Evolutionary conservation across 345 rosid species (phyloP), one percentile per base, ranked within the genome.

Genomic region (Tarenaya hassleriana): DNA sequence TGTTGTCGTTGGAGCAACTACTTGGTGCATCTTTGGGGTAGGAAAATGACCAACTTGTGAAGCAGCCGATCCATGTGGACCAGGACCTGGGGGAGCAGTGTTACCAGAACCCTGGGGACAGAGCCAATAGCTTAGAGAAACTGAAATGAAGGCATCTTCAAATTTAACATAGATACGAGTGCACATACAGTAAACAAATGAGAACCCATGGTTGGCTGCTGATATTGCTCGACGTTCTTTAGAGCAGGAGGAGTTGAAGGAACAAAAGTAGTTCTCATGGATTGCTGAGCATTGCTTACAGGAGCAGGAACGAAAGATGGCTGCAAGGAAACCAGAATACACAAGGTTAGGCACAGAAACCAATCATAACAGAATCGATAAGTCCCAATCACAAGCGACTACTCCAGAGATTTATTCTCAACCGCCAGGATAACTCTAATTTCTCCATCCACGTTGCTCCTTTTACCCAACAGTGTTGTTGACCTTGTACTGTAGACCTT

Each of bases 201-300:
- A 73, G 97, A 76, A 46, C 69, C 78, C 73, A 74, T 60, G 35
- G 84, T 75, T 41, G 86, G 81, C 69, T 81, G 95, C 76, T 88
- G 95, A 65, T 79, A 94, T 64, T 83, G 95, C 47, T 75, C 92
- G 17, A 81, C 85, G 62, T 83, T 86, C 73, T 68, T 83, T 69
- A 85, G 79, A 50, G 70, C 79, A 66, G 86, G 71, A 61, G 82
- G 81, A 69, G 81, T 76, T 37, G 95, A 75, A 63, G 99, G 99
- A 60, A 86, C 74, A 56, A 94, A 94, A 12, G 91, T 61, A 69
- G 92, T 63, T 74, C 87, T 85, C 21, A 74, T 65, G 16, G 79
- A 46, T 47, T 77, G 78, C 72, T 86, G 89, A 55, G 71, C 46
- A 53, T 52, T 66, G 68, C 62, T 56, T 40, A 51, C 74, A 33